Base-by-base conservation (phyloP, 768 basidiomycete genomes). In the Phanerodontia chrysosporium region DNA sequence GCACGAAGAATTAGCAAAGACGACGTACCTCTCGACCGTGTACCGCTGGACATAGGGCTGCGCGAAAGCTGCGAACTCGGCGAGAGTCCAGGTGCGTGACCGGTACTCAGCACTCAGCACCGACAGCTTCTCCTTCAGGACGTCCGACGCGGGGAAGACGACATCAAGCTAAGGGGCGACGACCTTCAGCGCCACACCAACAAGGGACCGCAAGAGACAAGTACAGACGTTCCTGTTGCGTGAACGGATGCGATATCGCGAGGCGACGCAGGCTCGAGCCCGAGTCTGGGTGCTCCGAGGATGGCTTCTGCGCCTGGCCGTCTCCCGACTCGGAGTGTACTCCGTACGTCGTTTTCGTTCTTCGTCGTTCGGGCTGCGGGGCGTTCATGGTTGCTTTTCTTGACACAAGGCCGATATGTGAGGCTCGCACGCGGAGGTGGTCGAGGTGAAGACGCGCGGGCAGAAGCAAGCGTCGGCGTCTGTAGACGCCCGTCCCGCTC, bases 151-250 rank as follows among this genome's bases (percentile, higher is more conserved):
- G 1, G 87, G 80, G 55, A 87, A 82, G 24, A 88, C 69, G 45
- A 89, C 55, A 65, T 90, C 86, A 56, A 90, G 68, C 87, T 90
- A 59, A 28, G 13, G 36, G 44, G 24, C 10, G 14, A 18, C 45
- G 16, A 44, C 4, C 39, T 59, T 48, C 21, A 45, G 22, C 8
- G 16, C 56, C 24, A 52, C 55, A 14, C 46, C 45, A 48, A 45
- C 22, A 27, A 30, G 45, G 39, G 4, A 18, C 18, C 18, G 8
- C 39, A 42, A 18, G 57, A 24, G 16, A 39, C 9, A 7, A 28
- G 24, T 49, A 36, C 28, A 51, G 49, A 72, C 76, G 49, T 70
- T 76, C 83, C 76, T 83, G 83, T 49, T 78, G 78, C 16, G 78
- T 75, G 65, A 84, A 85, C 0, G 83, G 81, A 70, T 76, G 80